Conservation (phyloP, 2,329 filamentous ascomycete genomes). For the Xylariaceae sp. region DNA sequence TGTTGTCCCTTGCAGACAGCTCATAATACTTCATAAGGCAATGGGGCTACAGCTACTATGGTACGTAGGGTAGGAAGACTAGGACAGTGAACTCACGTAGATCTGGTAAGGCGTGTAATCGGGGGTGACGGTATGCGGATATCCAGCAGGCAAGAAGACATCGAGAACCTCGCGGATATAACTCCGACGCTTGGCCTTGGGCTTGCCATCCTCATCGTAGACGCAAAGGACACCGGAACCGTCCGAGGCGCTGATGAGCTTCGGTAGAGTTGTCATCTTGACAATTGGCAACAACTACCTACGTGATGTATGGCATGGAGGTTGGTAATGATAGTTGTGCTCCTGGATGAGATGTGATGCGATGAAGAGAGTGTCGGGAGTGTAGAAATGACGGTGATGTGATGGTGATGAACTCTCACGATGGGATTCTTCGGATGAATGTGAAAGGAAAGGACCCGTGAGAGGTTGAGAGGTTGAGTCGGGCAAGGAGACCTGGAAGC, state of each 20-base stretch:
- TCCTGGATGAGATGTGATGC: neutral
- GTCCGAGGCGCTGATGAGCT: conserved; percentile 24
- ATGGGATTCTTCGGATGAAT: neutral
- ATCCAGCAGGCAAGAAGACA: conserved; percentile 82
- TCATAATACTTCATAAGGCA: neutral
- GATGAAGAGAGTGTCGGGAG: neutral
- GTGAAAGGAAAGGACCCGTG: neutral
- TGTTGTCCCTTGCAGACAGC: neutral
- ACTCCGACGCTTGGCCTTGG: conserved; percentile 22
- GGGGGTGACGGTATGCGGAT: conserved; percentile 74
- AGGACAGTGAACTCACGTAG: conserved; percentile 33
- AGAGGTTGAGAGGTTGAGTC: neutral
- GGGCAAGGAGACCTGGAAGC: no score
- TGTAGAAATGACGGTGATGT: neutral
- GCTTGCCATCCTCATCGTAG: conserved; percentile 52
- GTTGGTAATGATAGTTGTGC: neutral
- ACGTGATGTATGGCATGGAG: no score
- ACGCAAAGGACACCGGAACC: conserved; percentile 27
- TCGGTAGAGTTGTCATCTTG: conserved; percentile 15
- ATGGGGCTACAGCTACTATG: neutral
- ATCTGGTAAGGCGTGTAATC: conserved; percentile 74
- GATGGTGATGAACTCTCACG: neutral
- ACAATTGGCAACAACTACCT: neutral
- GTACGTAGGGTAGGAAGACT: neutral
- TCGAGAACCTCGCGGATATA: conserved; percentile 47